These are phyloP conservation scores for Neurospora sublineolata DNA, from an alignment of 495 filamentous ascomycete genomes.

Conservation along the genomic window DNA sequence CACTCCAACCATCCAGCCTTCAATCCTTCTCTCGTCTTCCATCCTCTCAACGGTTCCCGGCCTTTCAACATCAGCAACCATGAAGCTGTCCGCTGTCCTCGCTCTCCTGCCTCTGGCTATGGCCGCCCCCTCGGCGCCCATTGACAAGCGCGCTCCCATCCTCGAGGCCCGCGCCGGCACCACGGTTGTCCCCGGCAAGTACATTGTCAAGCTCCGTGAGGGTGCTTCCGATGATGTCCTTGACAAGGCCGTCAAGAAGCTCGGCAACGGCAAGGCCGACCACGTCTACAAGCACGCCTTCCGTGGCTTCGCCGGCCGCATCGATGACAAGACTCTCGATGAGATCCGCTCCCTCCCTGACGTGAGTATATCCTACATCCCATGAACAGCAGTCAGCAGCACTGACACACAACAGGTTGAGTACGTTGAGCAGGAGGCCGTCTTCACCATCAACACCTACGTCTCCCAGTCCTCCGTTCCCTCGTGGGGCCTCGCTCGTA, in stretches of 20 bases:
- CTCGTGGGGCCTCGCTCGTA: slow-evolving; percentile 46
- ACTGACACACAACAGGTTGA: slow-evolving; percentile 29
- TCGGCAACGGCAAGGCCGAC: slow-evolving; percentile 25
- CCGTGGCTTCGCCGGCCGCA: slow-evolving; percentile 32
- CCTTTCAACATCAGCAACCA: neutral
- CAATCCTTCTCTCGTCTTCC: neutral
- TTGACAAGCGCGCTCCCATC: slow-evolving; percentile 7
- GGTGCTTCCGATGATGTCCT: slow-evolving; percentile 22
- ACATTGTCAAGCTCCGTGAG: slow-evolving; percentile 47
- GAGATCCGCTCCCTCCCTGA: slow-evolving; percentile 31
- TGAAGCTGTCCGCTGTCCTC: slow-evolving; percentile 9
- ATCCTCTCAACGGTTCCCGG: neutral
- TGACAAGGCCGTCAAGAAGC: slow-evolving; percentile 19
- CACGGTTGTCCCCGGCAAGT: slow-evolving; percentile 35
- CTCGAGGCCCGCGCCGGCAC: slow-evolving; percentile 6
- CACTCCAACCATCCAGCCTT: neutral
- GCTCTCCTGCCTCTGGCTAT: slow-evolving; percentile 13
- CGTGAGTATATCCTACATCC: too few relatives aligned
- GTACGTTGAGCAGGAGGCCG: slow-evolving; percentile 40
- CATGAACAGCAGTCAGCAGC: too few relatives aligned
- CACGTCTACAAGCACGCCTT: slow-evolving; percentile 32
- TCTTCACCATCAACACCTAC: slow-evolving; percentile 36
- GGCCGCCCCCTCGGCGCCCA: slow-evolving; percentile 11
- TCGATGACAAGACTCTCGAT: slow-evolving; percentile 27
- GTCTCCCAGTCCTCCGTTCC: slow-evolving; percentile 41